Evolutionary conservation across 805 yeast species (phyloP).

Genomic region (Teunomyces tritomae): DNA sequence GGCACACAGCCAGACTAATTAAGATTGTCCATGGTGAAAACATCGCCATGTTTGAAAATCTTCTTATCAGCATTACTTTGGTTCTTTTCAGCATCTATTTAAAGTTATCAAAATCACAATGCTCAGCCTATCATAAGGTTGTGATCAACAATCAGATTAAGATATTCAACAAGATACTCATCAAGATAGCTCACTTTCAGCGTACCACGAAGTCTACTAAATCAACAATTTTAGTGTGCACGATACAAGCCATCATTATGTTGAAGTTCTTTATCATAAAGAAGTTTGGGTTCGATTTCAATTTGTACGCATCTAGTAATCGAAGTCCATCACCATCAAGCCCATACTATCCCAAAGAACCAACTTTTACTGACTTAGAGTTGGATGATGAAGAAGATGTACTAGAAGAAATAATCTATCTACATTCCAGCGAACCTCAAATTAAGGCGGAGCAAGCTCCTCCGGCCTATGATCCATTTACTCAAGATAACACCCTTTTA

Average conservation of each 20-base stretch:
- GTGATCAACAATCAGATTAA: slow-evolving; percentile 32
- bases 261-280: slow-evolving; percentile 27
- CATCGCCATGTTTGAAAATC: slow-evolving; percentile 23
- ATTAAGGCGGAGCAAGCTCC: neutral
- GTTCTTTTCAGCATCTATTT: slow-evolving; percentile 23
- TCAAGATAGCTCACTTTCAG: slow-evolving; percentile 14
- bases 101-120: slow-evolving; percentile 11
- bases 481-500: neutral
- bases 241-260: slow-evolving; percentile 29
- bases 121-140: slow-evolving; percentile 9
- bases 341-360: neutral
- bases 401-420: slow-evolving; percentile 9
- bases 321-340: neutral
- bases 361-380: neutral
- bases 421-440: slow-evolving; percentile 4
- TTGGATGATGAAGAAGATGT: slow-evolving; percentile 5
- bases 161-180: slow-evolving; percentile 27
- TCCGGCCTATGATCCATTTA: neutral
- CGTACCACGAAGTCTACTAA: slow-evolving; percentile 11
- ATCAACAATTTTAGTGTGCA: slow-evolving; percentile 22
- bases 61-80: slow-evolving; percentile 30
- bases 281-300: slow-evolving; percentile 11
- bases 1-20: slow-evolving; percentile 16
- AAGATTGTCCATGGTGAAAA: slow-evolving; percentile 8
- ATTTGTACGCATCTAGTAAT: neutral